Evolutionary conservation across 495 filamentous ascomycete species (phyloP), one percentile per base, ranked within the genome.

Genomic region (Penicillium verhagenii): DNA sequence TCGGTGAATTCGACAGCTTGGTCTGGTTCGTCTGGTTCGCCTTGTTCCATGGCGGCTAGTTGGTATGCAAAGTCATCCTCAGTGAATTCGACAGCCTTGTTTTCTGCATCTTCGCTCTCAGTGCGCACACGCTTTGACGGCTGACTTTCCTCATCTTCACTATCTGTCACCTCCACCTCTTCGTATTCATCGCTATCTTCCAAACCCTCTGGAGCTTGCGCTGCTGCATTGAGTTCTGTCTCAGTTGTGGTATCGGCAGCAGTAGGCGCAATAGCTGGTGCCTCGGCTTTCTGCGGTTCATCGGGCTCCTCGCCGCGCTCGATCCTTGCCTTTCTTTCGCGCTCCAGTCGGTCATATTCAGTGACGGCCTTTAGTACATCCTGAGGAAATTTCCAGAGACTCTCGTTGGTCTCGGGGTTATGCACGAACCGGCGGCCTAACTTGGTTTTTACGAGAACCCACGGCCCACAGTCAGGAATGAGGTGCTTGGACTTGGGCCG

Each of bases 41-140:
- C n/a, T n/a, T n/a, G n/a, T n/a, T n/a, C 88, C 91, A 97, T 95
- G 9, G 85, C 84, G 13, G 87, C 88, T 8, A 98, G 78, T 65
- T 98, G 94, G 59, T 88, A 93, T 28, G 89, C 92, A 55, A 98
- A 93, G 65, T 98, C 95, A 39, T 93, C 92, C 66, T 97, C 94
- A 21, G 90, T 89, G 64, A 97, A 97, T 59, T 98, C 94, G 37
- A 96, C 66, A 0, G 89, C 86, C 24, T 82, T n/a, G n/a, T 79
- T 72, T 37, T 85, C 76, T 16, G 74, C 74, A 5, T 59, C 47
- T 37, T 71, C 73, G 1, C 82, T 82, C 55, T 86, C 83, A 13
- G 82, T 89, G 37, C 80, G 82, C 55, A 84, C 82, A 10, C 88
- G 82, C 65, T 92, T 92, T 14, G 78, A 72, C 3, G 81, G 71